phyloP scores from a whole-genome alignment of 2,329 filamentous ascomycete genomes.

The Alternaria triticimaculans region DNA sequence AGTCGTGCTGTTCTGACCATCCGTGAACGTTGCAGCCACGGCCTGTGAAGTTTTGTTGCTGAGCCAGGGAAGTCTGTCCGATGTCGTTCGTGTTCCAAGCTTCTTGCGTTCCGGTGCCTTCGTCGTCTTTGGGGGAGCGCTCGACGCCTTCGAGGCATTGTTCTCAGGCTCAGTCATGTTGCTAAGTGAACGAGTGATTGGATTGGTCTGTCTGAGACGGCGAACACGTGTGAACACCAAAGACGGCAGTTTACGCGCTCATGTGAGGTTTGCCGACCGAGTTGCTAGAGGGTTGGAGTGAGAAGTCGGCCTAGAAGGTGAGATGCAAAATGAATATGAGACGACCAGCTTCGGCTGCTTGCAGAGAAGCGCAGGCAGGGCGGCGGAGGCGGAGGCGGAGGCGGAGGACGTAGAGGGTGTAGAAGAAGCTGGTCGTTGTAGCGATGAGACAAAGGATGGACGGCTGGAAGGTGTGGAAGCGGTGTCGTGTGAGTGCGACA shows the following conservation, averaged over 20 bases:
- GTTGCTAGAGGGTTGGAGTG: background rate
- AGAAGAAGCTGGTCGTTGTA: constrained; percentile 22
- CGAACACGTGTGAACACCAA: background rate
- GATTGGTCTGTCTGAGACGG: background rate
- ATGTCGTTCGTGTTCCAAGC: constrained; percentile 15
- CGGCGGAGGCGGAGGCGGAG: background rate
- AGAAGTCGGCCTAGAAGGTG: background rate
- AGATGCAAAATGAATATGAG: background rate
- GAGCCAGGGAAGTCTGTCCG: constrained; percentile 41
- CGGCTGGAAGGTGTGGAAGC: constrained; percentile 12
- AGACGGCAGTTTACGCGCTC: background rate
- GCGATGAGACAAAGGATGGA: constrained; percentile 11
- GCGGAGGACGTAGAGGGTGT: background rate
- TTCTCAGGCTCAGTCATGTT: constrained; percentile 3
- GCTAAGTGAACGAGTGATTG: background rate
- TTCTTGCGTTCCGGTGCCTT: constrained; percentile 8
- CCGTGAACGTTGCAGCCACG: background rate
- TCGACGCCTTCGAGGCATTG: background rate
- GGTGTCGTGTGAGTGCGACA: background rate
- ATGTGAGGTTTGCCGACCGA: background rate
- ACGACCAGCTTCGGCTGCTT: constrained; percentile 20
- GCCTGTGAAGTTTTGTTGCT: constrained; percentile 27
- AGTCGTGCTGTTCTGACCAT: background rate
- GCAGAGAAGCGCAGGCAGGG: background rate
- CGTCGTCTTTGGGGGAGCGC: background rate